Evolutionary conservation across 352 stramenopile species (phyloP), one percentile per base, ranked within the genome.

Genomic region (Pythium monospermum): DNA sequence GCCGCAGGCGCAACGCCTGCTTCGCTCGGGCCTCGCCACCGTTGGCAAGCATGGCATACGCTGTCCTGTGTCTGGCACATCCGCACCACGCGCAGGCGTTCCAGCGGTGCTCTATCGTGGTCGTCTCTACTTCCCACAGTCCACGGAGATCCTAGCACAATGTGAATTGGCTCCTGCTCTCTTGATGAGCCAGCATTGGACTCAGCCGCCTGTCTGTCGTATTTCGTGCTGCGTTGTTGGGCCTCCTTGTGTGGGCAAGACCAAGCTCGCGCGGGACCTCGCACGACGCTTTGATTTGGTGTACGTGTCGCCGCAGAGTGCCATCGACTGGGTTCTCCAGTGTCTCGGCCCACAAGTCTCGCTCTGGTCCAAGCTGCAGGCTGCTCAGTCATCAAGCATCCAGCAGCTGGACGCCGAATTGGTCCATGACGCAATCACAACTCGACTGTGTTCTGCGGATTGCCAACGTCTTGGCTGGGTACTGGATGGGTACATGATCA

Each of bases 401-500:
- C 19, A 38, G 3, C 13, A 22, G 15, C 38, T 61, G n/a, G 63
- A 76, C 36, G 18, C 39, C 6, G 49, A 43, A 0, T 28, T 66
- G 4, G 59, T 65, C 4, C 59, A 80, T 27, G 64, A 71, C 12
- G 75, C 61, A 0, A 61, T 90, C 16, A 50, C 55, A 38, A 45
- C 53, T 55, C 72, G 79, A 13, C 47, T 91, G 35, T 67, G 69
- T 18, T 76, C 70, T 2, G 70, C 74, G 3, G 76, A 91, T 11
- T 91, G 79, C 25, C 69, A 85, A 15, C 46, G 58, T 6, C 45
- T 59, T 44, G 79, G 79, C 16, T 91, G 76, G 76, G 68, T 85
- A 22, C 64, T 91, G 8, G 74, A 88, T 33, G 71, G 72, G 13
- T 85, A 75, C 42, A 21, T 85, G 2, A 27, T 68, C 18, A 54